Evolutionary conservation across 208 protist species (phyloP).

Genomic region (Leishmania arabica): DNA sequence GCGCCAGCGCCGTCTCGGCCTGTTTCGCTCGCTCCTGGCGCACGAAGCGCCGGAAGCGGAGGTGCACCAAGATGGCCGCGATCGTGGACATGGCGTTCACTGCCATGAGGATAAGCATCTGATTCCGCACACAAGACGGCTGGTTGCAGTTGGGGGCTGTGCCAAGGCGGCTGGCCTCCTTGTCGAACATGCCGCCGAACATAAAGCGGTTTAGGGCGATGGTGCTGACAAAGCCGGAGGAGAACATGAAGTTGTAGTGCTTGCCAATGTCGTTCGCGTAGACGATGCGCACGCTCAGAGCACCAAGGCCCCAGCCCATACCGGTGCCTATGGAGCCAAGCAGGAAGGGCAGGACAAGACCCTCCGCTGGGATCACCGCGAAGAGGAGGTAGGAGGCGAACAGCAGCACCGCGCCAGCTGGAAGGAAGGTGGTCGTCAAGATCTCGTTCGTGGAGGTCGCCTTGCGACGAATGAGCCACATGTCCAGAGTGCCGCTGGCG

Average conservation of each 20-base stretch:
- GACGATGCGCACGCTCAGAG: constrained; percentile 61
- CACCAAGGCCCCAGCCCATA: constrained; percentile 60
- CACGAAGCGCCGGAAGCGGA: constrained; percentile 62
- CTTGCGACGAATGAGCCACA: constrained; percentile 45
- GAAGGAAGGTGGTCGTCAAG: constrained; percentile 58
- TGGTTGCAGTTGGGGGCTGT: constrained; percentile 47
- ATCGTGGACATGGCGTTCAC: constrained; percentile 54
- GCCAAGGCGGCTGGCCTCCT: constrained; percentile 32
- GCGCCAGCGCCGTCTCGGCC: constrained; percentile 11
- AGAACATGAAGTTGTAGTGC: constrained; percentile 87
- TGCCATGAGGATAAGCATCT: constrained; percentile 76
- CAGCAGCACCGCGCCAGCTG: constrained; percentile 37
- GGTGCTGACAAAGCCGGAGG: constrained; percentile 61
- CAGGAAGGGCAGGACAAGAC: constrained; percentile 64
- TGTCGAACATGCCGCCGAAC: constrained; percentile 82
- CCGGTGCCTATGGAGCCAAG: constrained; percentile 65
- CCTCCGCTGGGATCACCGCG: constrained; percentile 45
- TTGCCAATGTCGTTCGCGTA: constrained; percentile 79
- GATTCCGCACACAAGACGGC: constrained; percentile 52
- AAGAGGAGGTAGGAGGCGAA: constrained; percentile 62
- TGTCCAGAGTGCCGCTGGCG: constrained; percentile 52
- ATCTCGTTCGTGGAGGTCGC: constrained; percentile 31
- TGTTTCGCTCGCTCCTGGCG: constrained; percentile 30
- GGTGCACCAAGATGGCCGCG: constrained; percentile 42
- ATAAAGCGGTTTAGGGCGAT: constrained; percentile 81